phyloP scores from a whole-genome alignment of 192 early-diverging fungal species.

The Podila minutissima region DNA sequence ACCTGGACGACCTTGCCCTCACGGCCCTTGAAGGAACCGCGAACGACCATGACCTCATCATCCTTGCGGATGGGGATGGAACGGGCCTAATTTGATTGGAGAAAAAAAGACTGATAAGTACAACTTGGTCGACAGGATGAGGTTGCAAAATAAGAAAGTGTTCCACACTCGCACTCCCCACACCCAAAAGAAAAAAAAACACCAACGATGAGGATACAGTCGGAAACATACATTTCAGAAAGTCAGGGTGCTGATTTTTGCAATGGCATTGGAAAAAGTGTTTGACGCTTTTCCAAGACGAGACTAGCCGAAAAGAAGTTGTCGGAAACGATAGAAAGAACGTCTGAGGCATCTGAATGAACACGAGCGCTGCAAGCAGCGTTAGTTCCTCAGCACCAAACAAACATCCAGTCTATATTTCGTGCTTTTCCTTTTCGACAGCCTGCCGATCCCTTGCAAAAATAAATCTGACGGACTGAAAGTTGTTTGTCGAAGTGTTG shows the following conservation, averaged over 20 bases:
- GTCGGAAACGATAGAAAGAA: background rate
- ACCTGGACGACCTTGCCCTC: slow-evolving; percentile 96
- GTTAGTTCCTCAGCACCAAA: background rate
- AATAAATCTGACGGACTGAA: slow-evolving; percentile 15
- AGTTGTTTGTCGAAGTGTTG: background rate
- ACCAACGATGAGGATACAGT: slow-evolving; percentile 5
- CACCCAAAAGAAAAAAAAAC: background rate
- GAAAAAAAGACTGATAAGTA: background rate
- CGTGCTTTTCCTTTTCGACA: no score
- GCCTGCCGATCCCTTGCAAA: slow-evolving; percentile 12
- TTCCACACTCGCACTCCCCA: background rate
- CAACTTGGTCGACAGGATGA: background rate
- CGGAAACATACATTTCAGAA: slow-evolving; percentile 49
- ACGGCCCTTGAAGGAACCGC: slow-evolving; percentile 96
- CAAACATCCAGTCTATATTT: background rate
- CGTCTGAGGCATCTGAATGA: no score
- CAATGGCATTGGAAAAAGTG: slow-evolving; percentile 25
- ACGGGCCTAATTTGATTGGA: slow-evolving; percentile 68
- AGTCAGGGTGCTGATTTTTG: slow-evolving; percentile 41
- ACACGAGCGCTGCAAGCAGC: no score
- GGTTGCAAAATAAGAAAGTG: slow-evolving; percentile 2
- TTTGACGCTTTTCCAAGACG: background rate
- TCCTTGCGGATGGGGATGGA: slow-evolving; percentile 97
- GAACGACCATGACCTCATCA: slow-evolving; percentile 96
- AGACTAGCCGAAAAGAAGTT: background rate